A percentile compares a stretch with the other conserved stretches of the same genome.
phyloP scores from a whole-genome alignment of 139 green algal species.

The Chlorella sp. region DNA sequence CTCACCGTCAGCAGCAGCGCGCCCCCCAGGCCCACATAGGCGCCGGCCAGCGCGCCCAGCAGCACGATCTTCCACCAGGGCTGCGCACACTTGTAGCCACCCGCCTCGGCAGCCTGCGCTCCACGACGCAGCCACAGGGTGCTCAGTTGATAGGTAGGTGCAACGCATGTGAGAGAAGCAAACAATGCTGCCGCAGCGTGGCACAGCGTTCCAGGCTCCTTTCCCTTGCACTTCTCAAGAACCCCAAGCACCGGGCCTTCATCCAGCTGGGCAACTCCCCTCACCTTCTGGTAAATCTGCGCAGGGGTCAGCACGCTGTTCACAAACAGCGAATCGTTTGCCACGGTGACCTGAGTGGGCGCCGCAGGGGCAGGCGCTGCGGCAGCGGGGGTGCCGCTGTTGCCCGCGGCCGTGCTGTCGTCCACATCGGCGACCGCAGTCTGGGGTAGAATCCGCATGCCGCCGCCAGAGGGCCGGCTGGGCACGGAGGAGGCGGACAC shows the following conservation, averaged over 20 bases:
- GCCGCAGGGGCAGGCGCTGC: too few species aligned
- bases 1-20: constrained; percentile 56
- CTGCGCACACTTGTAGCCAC: constrained; percentile 35
- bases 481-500: too few species aligned
- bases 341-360: too few species aligned
- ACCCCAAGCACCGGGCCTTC: too few species aligned
- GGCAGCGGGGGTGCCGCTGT: too few species aligned
- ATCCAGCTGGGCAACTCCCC: background rate
- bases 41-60: constrained; percentile 62
- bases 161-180: background rate
- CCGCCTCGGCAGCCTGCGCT: constrained; percentile 23
- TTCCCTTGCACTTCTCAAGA: background rate
- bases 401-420: too few species aligned
- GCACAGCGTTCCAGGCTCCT: background rate
- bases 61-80: constrained; percentile 57
- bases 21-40: constrained; percentile 73
- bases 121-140: background rate
- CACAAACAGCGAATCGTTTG: too few species aligned
- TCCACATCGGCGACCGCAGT: too few species aligned
- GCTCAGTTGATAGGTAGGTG: background rate
- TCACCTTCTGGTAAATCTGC: constrained; percentile 28
- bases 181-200: background rate
- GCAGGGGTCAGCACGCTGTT: constrained; percentile 10
- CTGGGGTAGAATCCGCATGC: too few species aligned
- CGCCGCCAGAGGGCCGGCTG: too few species aligned